Base-by-base conservation (phyloP, 1,284 basidiomycete genomes). In the Trichosporon faecale region DNA sequence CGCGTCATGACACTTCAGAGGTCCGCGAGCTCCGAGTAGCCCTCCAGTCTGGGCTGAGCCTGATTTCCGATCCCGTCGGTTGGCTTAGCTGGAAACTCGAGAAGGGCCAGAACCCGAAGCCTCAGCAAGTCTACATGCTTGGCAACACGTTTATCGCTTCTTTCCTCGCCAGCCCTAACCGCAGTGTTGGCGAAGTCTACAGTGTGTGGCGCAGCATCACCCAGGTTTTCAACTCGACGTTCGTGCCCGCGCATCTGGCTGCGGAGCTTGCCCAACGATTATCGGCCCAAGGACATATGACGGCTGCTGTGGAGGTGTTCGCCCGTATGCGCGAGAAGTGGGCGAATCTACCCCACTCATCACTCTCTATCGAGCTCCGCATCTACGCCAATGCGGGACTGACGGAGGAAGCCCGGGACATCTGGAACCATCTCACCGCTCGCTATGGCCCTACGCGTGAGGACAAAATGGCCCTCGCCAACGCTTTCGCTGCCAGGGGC, bases 311-410 rank as follows among this genome's bases (percentile, higher is more conserved):
- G 14, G 46, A 68, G 25, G 68, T 74, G 0, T 68, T 74, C 27
- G 64, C 52, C 6, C 23, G 55, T 1, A 27, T 74, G 27, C 67
- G 57, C 52, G 67, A 72, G 63, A 57, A 60, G 29, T 25, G 37
- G 12, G 63, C 69, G 3, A 23, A 33, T 2, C 64, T 72, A 2
- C 67, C 73, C 4, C 73, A 74, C 65, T 49, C 46, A 0, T 33
- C 69, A 2, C 37, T 74, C 21, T 68, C 70, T 3, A 63, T 68
- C 23, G 70, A 71, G 33, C 64, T 74, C 8, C 64, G 66, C 61
- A 57, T 68, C 14, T 72, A 67, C 27, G 66, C 73, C 3, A 40
- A 60, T 5, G n/a, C 64, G 1, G 73, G 73, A 29, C 23, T 64
- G 25, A 29, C 52, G 2, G 63, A 66, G 11, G 65, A 71, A 11